A percentile compares a stretch with the other conserved stretches of the same genome.
These are phyloP conservation scores for Apiospora arundinis DNA, from an alignment of 2,329 filamentous ascomycete species.

Conservation along the genomic window DNA sequence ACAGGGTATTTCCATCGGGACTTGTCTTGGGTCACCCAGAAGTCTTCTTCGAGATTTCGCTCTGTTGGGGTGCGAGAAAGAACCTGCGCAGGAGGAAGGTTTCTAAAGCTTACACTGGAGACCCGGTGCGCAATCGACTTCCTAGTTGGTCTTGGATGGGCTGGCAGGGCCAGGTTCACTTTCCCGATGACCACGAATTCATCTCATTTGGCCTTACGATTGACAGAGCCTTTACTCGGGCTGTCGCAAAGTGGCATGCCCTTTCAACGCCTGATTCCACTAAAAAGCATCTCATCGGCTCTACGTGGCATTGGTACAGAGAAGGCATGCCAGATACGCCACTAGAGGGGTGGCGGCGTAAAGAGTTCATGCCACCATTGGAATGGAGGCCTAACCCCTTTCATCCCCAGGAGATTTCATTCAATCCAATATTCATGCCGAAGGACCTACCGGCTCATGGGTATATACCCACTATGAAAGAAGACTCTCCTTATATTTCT, in stretches of 20 bases:
- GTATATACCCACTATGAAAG: background rate
- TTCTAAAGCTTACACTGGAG: background rate
- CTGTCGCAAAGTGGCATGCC: background rate
- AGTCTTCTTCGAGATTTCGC: background rate
- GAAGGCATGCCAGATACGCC: background rate
- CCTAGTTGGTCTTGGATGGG: background rate
- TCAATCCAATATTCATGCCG: background rate
- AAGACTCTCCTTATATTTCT: background rate
- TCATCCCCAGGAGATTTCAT: background rate
- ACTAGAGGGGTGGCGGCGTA: background rate
- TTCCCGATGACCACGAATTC: background rate
- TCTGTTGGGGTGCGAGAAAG: background rate
- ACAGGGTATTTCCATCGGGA: background rate
- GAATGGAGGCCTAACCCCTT: background rate
- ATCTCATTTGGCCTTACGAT: background rate
- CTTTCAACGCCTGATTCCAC: background rate
- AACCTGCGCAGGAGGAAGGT: background rate
- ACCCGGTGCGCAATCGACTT: background rate
- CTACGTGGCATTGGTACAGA: background rate
- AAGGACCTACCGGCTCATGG: background rate
- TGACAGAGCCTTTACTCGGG: background rate
- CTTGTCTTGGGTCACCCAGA: background rate
- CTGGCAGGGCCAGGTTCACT: background rate
- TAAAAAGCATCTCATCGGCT: background rate
- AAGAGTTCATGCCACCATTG: background rate